Evolutionary conservation across 1,284 basidiomycete genomes (phyloP), one percentile per base, ranked within the genome.

Genomic region (Heliocybe sulcata): DNA sequence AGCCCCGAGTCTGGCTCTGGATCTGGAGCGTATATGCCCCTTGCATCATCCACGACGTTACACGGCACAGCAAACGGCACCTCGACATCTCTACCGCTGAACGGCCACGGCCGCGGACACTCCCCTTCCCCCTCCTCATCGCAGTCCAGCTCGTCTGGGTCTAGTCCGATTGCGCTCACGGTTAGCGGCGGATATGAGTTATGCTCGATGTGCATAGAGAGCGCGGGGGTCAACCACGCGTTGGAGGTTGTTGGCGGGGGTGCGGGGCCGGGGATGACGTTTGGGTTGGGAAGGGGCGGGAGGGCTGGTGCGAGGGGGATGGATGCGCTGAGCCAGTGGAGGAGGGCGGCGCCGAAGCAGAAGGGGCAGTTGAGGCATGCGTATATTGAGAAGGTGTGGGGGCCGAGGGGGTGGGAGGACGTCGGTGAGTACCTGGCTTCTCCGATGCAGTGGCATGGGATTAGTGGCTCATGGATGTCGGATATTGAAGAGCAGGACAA

Each of bases 381-480:
- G 1, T 96, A 87, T 66, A 71, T 82, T 48, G 92, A 94, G 71
- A 91, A 88, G 69, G 77, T 88, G 9, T 95, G 92, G 92, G 83
- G 83, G 0, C 77, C 79, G 25, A 73, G 74, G 47, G 89, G 90
- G 2, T 95, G 92, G 93, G 83, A 85, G 56, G 88, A 92, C 64
- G 83, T 95, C 54, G 89, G 92, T 92, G 65, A 61, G 89, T 79
- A 31, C n/a, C 25, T 51, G 22, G 12, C 25, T 52, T 35, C 9
- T 19, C 47, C 35, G 9, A 20, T 38, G 19, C 47, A 16, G 4
- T 31, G 29, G n/a, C n/a, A n/a, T n/a, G n/a, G n/a, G n/a, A n/a
- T n/a, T n/a, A n/a, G n/a, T n/a, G n/a, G 10, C 45, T 35, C 55
- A 25, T 50, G 19, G 20, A 54, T 45, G 25, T 6, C 16, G 22